These are phyloP conservation scores for Rossbeevera mucosa DNA, from an alignment of 768 basidiomycete genomes.

Conservation along the genomic window DNA sequence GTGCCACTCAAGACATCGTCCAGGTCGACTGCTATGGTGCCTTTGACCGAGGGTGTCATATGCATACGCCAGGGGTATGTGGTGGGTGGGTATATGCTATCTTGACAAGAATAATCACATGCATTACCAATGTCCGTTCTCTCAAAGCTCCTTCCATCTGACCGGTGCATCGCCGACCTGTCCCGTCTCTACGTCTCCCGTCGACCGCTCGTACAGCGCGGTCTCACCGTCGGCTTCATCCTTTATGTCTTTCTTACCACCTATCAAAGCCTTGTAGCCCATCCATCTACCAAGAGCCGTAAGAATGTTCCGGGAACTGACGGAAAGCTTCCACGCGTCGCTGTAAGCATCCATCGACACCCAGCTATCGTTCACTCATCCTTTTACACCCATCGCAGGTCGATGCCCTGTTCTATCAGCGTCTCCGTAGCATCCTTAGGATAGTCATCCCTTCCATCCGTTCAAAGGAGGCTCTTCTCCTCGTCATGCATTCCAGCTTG, in stretches of 20 bases:
- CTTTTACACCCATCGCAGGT: slow-evolving; percentile 43
- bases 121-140: slow-evolving; percentile 25
- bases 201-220: slow-evolving; percentile 67
- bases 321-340: slow-evolving; percentile 56
- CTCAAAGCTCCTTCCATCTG: slow-evolving; percentile 26
- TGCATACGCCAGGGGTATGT: too few species aligned
- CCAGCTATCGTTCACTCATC: neutral
- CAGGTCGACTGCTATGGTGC: slow-evolving; percentile 58
- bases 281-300: slow-evolving; percentile 28
- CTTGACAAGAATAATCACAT: slow-evolving; percentile 10
- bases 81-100: too few species aligned
- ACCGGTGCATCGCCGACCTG: slow-evolving; percentile 41
- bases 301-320: slow-evolving; percentile 17
- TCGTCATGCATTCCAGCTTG: slow-evolving; percentile 84
- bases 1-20: slow-evolving; percentile 67
- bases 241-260: slow-evolving; percentile 65
- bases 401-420: slow-evolving; percentile 87
- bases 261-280: slow-evolving; percentile 51
- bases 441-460: slow-evolving; percentile 86
- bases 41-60: slow-evolving; percentile 20
- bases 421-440: slow-evolving; percentile 68
- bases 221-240: slow-evolving; percentile 65
- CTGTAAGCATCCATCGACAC: slow-evolving; percentile 42
- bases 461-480: slow-evolving; percentile 83
- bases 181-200: slow-evolving; percentile 54